These are phyloP conservation scores for Kokia cookei DNA, from an alignment of 441 rosid genomes.

Conservation along the genomic window DNA sequence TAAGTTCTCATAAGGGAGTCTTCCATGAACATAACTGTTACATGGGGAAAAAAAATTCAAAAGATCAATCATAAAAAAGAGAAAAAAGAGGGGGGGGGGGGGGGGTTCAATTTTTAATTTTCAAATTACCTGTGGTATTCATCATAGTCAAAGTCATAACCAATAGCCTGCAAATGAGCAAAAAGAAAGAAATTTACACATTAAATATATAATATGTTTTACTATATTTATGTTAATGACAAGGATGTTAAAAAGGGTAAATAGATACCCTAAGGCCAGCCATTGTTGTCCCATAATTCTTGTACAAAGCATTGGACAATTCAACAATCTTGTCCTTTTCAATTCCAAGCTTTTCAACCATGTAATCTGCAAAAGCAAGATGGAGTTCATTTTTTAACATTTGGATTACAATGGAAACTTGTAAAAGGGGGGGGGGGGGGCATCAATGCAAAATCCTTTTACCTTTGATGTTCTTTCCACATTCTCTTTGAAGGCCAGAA, in stretches of 20 bases:
- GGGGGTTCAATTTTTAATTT: not conserved
- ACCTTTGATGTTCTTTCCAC: conserved; percentile 85
- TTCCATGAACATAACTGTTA: conserved; percentile 77
- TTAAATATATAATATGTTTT: not conserved
- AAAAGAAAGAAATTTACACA: not conserved
- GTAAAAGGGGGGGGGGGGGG: not conserved
- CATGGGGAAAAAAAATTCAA: not conserved
- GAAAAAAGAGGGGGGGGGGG: not conserved
- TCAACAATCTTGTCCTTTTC: conserved; percentile 50
- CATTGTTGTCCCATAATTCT: conserved; percentile 95
- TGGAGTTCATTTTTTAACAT: not conserved
- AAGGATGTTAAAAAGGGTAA: not conserved
- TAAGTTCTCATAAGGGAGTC: conserved; percentile 71
- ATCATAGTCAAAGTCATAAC: conserved; percentile 80
- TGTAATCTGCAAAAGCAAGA: conserved; percentile 45
- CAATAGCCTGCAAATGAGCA: conserved; percentile 58
- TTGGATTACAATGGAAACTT: not conserved
- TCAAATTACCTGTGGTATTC: conserved; percentile 64
- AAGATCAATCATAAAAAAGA: not conserved
- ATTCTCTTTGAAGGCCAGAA: conserved; percentile 57
- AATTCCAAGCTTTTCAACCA: conserved; percentile 74
- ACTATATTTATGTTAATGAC: not conserved
- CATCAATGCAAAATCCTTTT: not conserved
- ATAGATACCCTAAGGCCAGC: conserved; percentile 79
- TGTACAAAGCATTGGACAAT: conserved; percentile 62